phyloP scores from a whole-genome alignment of 805 yeast genomes.

The Candida quercuum region DNA sequence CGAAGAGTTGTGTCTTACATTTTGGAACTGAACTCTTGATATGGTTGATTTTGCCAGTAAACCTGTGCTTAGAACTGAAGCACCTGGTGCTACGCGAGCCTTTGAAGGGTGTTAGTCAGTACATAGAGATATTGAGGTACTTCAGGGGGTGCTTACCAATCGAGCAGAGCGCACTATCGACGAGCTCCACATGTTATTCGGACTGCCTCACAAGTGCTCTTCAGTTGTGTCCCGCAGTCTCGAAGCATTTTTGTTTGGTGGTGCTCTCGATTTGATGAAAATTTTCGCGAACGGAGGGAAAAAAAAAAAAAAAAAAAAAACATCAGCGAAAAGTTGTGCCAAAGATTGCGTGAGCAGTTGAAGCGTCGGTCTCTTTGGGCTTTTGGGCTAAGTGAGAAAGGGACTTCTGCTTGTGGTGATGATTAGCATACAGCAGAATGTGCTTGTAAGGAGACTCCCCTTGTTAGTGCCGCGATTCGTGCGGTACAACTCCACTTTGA shows the following conservation, averaged over 20 bases:
- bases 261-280: too few species aligned
- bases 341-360: too few species aligned
- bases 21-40: slow-evolving; percentile 14
- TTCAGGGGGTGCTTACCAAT: slow-evolving; percentile 18
- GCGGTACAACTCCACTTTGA: neutral
- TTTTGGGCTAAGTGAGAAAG: too few species aligned
- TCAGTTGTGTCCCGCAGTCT: too few species aligned
- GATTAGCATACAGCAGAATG: neutral
- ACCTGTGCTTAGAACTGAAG: too few species aligned
- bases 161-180: slow-evolving; percentile 20
- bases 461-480: neutral
- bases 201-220: too few species aligned
- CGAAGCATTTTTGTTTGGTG: too few species aligned
- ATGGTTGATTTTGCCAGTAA: slow-evolving; percentile 3
- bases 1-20: slow-evolving; percentile 33
- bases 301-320: too few species aligned
- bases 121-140: too few species aligned
- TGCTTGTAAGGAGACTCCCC: neutral
- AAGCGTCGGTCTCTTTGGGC: too few species aligned
- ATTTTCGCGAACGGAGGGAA: too few species aligned
- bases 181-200: neutral
- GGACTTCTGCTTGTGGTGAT: too few species aligned
- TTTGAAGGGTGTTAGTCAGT: slow-evolving; percentile 2
- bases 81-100: slow-evolving; percentile 12
- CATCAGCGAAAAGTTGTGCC: neutral